phyloP scores from a whole-genome alignment of 805 yeast genomes.

The Lachancea thermotolerans region DNA sequence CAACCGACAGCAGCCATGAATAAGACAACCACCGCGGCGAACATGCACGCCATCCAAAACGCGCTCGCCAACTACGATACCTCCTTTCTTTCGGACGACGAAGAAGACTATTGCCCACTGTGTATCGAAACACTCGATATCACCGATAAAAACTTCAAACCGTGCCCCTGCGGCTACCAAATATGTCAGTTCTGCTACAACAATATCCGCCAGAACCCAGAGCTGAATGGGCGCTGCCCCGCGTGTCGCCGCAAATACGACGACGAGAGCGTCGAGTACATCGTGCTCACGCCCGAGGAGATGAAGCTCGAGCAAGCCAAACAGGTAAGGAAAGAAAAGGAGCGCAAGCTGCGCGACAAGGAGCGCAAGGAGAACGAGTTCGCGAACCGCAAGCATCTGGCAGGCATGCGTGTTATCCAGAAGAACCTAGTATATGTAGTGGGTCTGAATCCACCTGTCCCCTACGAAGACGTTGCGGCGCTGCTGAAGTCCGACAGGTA shows the following conservation, averaged over 20 bases:
- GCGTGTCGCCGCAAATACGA: slow-evolving; percentile 94
- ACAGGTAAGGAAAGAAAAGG: slow-evolving; percentile 74
- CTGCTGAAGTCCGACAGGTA: slow-evolving; percentile 83
- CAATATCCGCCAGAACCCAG: slow-evolving; percentile 92
- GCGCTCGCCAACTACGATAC: slow-evolving; percentile 29
- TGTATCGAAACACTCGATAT: slow-evolving; percentile 98
- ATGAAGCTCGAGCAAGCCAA: slow-evolving; percentile 70
- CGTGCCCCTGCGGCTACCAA: slow-evolving; percentile 99
- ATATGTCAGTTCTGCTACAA: slow-evolving; percentile 98
- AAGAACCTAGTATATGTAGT: slow-evolving; percentile 94
- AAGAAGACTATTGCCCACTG: slow-evolving; percentile 57
- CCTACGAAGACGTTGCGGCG: slow-evolving; percentile 78
- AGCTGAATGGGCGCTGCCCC: slow-evolving; percentile 92
- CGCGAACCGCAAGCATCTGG: slow-evolving; percentile 74
- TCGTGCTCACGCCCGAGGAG: slow-evolving; percentile 78
- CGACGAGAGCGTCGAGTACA: slow-evolving; percentile 87
- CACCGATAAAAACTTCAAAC: slow-evolving; percentile 91
- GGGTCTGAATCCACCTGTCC: slow-evolving; percentile 71
- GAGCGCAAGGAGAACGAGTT: slow-evolving; percentile 87
- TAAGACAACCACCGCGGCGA: slow-evolving; percentile 13
- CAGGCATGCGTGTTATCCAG: slow-evolving; percentile 97
- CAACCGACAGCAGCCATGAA: slow-evolving; percentile 1
- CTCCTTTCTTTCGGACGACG: slow-evolving; percentile 32
- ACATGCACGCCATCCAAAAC: slow-evolving; percentile 27
- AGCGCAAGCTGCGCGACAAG: slow-evolving; percentile 78